phyloP scores from a whole-genome alignment of 2,329 filamentous ascomycete species.

The Aspergillus ustus region DNA sequence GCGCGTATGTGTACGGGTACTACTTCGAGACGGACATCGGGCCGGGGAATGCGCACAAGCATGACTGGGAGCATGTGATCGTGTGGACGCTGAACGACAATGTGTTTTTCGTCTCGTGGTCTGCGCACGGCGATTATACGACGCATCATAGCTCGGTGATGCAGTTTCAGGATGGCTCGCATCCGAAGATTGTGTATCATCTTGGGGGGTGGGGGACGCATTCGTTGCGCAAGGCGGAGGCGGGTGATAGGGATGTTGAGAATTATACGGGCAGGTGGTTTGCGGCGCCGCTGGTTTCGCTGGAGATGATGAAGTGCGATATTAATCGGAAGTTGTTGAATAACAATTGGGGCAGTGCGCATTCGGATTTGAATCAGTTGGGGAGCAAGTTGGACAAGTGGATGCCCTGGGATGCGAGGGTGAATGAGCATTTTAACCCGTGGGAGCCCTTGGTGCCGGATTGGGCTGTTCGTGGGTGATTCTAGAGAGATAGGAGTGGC shows the following conservation, averaged over 20 bases:
- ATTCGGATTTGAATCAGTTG: conserved; percentile 7
- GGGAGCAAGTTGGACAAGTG: conserved; percentile 11
- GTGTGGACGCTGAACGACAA: conserved; percentile 14
- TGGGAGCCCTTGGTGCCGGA: conserved; percentile 8
- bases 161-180: conserved; percentile 6
- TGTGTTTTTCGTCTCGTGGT: conserved; percentile 10
- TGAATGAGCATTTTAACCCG: conserved; percentile 14
- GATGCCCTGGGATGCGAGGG: conserved; percentile 15
- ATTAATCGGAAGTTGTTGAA: conserved; percentile 9
- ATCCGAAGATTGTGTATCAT: conserved; percentile 15
- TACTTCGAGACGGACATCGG: conserved; percentile 12
- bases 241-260: neutral
- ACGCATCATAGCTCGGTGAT: conserved; percentile 3
- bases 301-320: conserved; percentile 8
- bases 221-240: conserved; percentile 14
- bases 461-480: neutral
- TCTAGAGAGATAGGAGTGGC: neutral
- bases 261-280: conserved; percentile 6
- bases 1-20: conserved; percentile 15
- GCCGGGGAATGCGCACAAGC: conserved; percentile 2
- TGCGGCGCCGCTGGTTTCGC: conserved; percentile 5
- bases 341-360: conserved; percentile 12
- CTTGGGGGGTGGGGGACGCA: conserved; percentile 11
- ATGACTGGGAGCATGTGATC: conserved; percentile 11
- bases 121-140: conserved; percentile 11